Evolutionary conservation across 2,329 filamentous ascomycete species (phyloP), one percentile per base, ranked within the genome.

Genomic region (Exophiala aquamarina): DNA sequence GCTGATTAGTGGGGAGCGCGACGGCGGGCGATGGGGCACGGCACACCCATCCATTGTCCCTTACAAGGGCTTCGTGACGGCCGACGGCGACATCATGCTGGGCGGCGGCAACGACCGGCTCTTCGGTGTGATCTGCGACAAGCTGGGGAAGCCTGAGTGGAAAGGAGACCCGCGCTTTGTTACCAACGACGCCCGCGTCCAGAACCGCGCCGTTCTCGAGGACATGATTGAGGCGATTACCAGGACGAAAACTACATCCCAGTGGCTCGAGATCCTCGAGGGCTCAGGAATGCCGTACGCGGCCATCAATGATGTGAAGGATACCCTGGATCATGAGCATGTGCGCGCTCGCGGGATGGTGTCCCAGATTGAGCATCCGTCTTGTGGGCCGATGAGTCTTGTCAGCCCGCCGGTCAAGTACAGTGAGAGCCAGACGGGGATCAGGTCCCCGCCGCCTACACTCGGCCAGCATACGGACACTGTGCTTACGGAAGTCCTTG

Each of bases 21-120:
- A 98, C 64, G 81, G 83, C 0, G 93, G 93, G 0, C 79, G 93
- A 55, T 97, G 93, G 92, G 93, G 93, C 5, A 98, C 93, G 3
- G 92, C 92, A 34, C 93, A 98, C 74, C 93, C 92, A n/a, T 95
- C 89, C 0, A 97, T 98, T 64, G 93, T 98, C 0, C 93, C 93
- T 0, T 98, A 98, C 67, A 84, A 86, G 60, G 89, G 89, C 0
- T 98, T 84, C 69, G 76, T 78, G 60, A 84, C 82, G 2, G 67
- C 67, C 2, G 81, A 85, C 52, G 81, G 82, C 13, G 79, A 83
- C 57, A 77, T 85, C 39, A 70, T 85, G 50, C 69, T 84, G 4
- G 82, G 82, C 11, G 82, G 82, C 14, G 82, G 81, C 2, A 84
- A 84, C 49, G 82, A 85, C 58, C 70, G 75, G 3, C 67, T 84